Conservation (phyloP, 2,329 filamentous ascomycete species). For the Stemphylium lycopersici region DNA sequence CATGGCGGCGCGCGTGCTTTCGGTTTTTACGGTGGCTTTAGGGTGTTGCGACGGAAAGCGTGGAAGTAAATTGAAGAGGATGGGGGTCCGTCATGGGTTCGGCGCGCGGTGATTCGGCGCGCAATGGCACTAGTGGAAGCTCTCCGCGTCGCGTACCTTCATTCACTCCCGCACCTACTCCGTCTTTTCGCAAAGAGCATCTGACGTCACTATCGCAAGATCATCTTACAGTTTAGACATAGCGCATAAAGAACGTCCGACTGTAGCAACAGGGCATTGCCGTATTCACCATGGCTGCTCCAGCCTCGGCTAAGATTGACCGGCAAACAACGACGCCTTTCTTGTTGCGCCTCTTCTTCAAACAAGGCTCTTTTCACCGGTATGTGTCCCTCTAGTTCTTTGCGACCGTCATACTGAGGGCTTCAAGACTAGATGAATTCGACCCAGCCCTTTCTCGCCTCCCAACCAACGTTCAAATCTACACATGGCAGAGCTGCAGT, state of each 20-base stretch:
- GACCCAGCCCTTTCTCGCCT: constrained; percentile 59
- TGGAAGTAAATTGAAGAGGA: background rate
- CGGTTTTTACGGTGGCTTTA: background rate
- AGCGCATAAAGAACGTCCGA: too few relatives aligned
- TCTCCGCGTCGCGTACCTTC: constrained; percentile 25
- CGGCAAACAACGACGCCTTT: constrained; percentile 78
- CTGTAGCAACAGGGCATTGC: background rate
- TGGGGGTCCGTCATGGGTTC: background rate
- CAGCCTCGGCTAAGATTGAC: constrained; percentile 57
- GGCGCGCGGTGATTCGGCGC: constrained; percentile 14
- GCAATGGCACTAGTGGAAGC: constrained; percentile 27
- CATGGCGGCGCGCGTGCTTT: constrained; percentile 61
- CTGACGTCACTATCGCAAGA: constrained; percentile 4
- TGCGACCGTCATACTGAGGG: background rate
- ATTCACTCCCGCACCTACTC: background rate
- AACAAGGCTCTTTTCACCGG: constrained; percentile 74
- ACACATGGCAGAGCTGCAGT: constrained; percentile 84
- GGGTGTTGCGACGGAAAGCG: background rate
- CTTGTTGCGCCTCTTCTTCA: constrained; percentile 84
- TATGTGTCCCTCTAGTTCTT: constrained; percentile 34
- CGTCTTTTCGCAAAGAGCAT: background rate
- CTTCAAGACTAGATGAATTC: constrained; percentile 71
- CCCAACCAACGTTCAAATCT: constrained; percentile 74
- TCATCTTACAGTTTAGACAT: too few relatives aligned
- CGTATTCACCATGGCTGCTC: constrained; percentile 40